Conservation (phyloP, 768 basidiomycete species). For the Kwoniella dendrophila region DNA sequence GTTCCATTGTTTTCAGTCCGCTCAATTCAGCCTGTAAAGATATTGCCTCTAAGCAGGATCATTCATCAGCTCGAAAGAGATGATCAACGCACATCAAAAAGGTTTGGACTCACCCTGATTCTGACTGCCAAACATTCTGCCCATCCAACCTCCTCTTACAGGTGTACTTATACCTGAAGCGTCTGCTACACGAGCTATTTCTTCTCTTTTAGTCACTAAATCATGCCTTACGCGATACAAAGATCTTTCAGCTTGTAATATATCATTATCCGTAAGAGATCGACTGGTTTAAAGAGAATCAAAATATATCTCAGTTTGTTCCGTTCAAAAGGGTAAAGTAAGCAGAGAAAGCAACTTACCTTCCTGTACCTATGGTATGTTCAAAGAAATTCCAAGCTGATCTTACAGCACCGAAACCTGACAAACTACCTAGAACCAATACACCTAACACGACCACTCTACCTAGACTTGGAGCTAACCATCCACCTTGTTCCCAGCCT, state of each 20-base stretch:
- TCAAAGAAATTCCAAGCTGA: conserved; percentile 53
- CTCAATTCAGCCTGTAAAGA: conserved; percentile 42
- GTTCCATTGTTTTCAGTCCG: conserved; percentile 50
- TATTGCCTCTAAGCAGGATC: neutral
- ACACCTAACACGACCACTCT: conserved; percentile 52
- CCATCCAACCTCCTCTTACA: conserved; percentile 41
- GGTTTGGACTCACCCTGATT: conserved; percentile 31
- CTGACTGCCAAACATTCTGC: conserved; percentile 40
- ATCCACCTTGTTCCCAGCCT: conserved; percentile 46
- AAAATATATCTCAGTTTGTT: neutral
- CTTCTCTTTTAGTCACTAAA: conserved; percentile 41
- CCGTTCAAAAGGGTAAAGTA: neutral
- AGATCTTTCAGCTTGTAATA: conserved; percentile 49
- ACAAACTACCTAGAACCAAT: conserved; percentile 44
- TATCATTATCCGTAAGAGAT: conserved; percentile 42
- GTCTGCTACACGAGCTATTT: conserved; percentile 22
- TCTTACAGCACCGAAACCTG: conserved; percentile 53
- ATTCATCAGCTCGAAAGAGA: neutral
- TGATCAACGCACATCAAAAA: neutral
- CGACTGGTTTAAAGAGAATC: conserved; percentile 25
- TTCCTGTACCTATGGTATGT: conserved; percentile 29
- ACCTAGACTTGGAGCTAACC: conserved; percentile 52
- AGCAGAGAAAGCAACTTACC: conserved; percentile 23
- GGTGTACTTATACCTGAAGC: conserved; percentile 14
- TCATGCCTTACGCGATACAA: conserved; percentile 52